phyloP scores from a whole-genome alignment of 2,329 filamentous ascomycete genomes.

The Nemania sp. region DNA sequence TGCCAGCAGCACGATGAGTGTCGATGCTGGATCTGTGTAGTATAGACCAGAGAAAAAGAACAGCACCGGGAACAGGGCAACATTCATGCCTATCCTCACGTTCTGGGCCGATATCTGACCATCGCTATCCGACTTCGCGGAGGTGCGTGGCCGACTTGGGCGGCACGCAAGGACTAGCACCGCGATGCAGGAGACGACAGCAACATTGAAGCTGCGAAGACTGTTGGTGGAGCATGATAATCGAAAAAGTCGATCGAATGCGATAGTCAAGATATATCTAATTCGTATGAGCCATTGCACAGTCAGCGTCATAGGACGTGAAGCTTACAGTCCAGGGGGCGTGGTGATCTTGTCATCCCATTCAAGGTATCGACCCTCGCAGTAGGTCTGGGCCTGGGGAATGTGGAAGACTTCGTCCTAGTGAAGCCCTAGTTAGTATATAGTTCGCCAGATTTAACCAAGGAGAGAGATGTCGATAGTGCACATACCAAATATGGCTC shows the following conservation, averaged over 20 bases:
- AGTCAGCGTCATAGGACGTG: slow-evolving; percentile 19
- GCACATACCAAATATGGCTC: slow-evolving; percentile 57
- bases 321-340: slow-evolving; percentile 76
- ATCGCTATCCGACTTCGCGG: slow-evolving; percentile 2
- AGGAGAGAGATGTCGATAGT: too few relatives aligned
- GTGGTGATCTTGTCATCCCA: slow-evolving; percentile 99
- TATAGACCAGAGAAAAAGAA: slow-evolving; percentile 97
- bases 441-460: neutral
- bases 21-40: slow-evolving; percentile 90
- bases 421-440: slow-evolving; percentile 4
- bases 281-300: slow-evolving; percentile 24
- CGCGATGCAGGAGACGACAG: slow-evolving; percentile 48
- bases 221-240: slow-evolving; percentile 45
- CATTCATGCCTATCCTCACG: slow-evolving; percentile 69
- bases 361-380: slow-evolving; percentile 68
- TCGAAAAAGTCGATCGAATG: slow-evolving; percentile 40
- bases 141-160: slow-evolving; percentile 43
- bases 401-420: slow-evolving; percentile 89
- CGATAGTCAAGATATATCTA: slow-evolving; percentile 47
- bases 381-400: slow-evolving; percentile 88
- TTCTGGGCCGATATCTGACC: slow-evolving; percentile 38
- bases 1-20: slow-evolving; percentile 70
- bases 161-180: slow-evolving; percentile 56
- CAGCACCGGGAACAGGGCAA: slow-evolving; percentile 81
- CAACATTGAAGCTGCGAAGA: slow-evolving; percentile 54